Conservation (phyloP, 73 alveolate species). For the Tetrahymena borealis region DNA sequence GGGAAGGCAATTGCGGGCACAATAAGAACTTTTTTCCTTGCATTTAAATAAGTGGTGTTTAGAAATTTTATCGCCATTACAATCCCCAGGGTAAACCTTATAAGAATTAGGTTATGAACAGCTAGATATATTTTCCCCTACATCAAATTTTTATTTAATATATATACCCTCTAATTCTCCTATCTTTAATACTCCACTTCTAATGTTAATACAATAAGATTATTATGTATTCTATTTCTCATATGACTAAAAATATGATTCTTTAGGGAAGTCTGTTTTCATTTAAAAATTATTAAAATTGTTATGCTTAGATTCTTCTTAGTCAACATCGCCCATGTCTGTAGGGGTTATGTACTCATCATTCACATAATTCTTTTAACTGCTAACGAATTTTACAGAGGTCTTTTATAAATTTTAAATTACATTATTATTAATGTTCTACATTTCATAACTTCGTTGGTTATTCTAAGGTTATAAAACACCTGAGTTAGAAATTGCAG, state of each 20-base stretch:
- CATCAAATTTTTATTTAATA: background rate
- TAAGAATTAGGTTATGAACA: background rate
- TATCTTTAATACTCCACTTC: background rate
- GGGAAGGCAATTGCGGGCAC: background rate
- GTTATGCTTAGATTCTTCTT: too few species aligned
- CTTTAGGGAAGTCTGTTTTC: background rate
- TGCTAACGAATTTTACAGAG: too few species aligned
- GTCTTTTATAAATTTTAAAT: too few species aligned
- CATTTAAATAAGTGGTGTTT: background rate
- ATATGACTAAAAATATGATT: background rate
- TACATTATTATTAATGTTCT: background rate
- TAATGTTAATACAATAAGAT: background rate
- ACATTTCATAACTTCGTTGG: background rate
- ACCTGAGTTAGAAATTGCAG: background rate
- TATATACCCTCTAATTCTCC: background rate
- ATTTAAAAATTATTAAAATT: background rate
- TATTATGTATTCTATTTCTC: background rate
- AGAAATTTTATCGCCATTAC: background rate
- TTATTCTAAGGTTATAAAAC: background rate
- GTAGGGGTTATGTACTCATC: too few species aligned
- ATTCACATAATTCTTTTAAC: too few species aligned
- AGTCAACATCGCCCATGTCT: too few species aligned
- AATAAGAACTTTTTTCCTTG: background rate
- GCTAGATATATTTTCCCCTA: background rate
- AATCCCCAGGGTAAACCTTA: background rate